Evolutionary conservation across 805 yeast species (phyloP).

Genomic region (Myxozyma udenii): DNA sequence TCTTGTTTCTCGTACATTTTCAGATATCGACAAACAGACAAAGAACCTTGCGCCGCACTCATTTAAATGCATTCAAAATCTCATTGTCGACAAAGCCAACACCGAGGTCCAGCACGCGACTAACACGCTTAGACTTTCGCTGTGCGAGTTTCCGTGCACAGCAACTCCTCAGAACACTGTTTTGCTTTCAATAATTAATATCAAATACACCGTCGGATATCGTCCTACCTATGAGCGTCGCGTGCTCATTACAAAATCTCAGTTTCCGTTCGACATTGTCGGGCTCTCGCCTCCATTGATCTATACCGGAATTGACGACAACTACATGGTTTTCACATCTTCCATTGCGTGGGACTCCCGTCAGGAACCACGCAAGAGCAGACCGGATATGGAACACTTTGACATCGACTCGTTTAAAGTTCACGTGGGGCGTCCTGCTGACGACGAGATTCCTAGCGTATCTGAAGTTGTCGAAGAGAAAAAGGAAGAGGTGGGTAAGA

Average conservation of each 20-base stretch:
- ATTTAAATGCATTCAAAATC: slow-evolving; percentile 16
- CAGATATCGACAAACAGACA: slow-evolving; percentile 23
- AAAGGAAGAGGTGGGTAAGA: not conserved
- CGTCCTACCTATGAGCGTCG: slow-evolving; percentile 29
- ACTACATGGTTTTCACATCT: slow-evolving; percentile 14
- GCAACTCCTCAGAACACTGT: slow-evolving; percentile 27
- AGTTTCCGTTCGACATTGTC: slow-evolving; percentile 26
- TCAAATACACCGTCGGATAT: slow-evolving; percentile 24
- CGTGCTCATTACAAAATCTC: slow-evolving; percentile 20
- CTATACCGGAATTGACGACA: slow-evolving; percentile 26
- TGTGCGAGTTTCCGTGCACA: slow-evolving; percentile 29
- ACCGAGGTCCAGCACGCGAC: slow-evolving; percentile 24
- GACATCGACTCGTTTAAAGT: slow-evolving; percentile 11
- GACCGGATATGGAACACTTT: slow-evolving; percentile 13
- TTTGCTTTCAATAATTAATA: slow-evolving; percentile 25
- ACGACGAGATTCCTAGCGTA: not conserved
- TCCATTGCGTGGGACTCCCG: slow-evolving; percentile 26
- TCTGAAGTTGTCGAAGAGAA: not conserved
- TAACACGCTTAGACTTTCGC: slow-evolving; percentile 25
- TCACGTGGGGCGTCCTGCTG: not conserved
- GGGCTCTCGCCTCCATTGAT: slow-evolving; percentile 26
- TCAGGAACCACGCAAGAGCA: slow-evolving; percentile 17
- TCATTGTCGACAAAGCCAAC: slow-evolving; percentile 8
- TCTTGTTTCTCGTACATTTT: slow-evolving; percentile 19
- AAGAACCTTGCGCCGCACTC: slow-evolving; percentile 25